A percentile compares a stretch with the other conserved stretches of the same genome.
Evolutionary conservation across 1,284 basidiomycete species (phyloP).

Genomic region (Chondrostereum purpureum): DNA sequence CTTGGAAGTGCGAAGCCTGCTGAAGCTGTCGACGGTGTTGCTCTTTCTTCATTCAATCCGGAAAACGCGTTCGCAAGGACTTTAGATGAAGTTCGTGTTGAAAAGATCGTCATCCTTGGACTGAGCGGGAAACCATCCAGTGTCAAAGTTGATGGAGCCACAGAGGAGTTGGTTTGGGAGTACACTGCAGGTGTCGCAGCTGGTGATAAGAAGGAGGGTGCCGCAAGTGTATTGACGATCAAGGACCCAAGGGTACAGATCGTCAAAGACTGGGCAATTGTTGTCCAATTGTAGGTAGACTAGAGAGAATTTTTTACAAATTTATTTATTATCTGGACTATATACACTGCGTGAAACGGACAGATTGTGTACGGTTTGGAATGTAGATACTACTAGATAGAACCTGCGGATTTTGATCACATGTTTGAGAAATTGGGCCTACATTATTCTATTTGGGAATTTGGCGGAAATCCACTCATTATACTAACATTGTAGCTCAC

Average conservation of each 20-base stretch:
- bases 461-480: no score
- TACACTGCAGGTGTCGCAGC: conserved; percentile 45
- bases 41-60: conserved; percentile 39
- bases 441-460: no score
- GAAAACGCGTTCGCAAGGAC: conserved; percentile 65
- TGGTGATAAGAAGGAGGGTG: conserved; percentile 48
- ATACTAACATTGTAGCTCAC: no score
- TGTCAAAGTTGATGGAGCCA: conserved; percentile 49
- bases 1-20: conserved; percentile 38
- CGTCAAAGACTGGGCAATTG: conserved; percentile 66
- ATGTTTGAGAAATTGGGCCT: no score
- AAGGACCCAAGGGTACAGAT: conserved; percentile 75
- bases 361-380: no score
- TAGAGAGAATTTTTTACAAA: no score
- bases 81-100: conserved; percentile 67
- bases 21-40: conserved; percentile 46
- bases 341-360: no score
- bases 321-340: no score
- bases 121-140: conserved; percentile 53
- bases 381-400: no score
- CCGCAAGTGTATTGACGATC: conserved; percentile 61
- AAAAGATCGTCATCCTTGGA: conserved; percentile 77
- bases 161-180: conserved; percentile 50
- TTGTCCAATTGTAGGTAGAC: conserved; percentile 23
- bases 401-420: no score